Evolutionary conservation across 345 rosid species (phyloP).

Genomic region (Rhodamnia rubescens): DNA sequence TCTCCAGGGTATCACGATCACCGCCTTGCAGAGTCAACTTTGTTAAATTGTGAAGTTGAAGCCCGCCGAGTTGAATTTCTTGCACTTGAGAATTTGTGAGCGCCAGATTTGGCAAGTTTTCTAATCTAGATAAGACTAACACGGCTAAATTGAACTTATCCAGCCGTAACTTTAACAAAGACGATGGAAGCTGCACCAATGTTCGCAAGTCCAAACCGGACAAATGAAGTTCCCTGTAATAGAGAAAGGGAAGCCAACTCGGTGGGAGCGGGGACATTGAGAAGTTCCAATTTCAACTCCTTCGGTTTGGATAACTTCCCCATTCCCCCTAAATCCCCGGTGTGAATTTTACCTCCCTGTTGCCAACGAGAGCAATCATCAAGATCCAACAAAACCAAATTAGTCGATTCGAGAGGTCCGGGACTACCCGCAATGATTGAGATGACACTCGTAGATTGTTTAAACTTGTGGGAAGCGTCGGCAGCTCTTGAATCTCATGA

Average conservation of each 20-base stretch:
- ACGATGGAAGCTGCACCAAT: no score
- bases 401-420: background rate
- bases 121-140: no score
- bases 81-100: no score
- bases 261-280: no score
- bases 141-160: no score
- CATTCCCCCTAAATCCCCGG: background rate
- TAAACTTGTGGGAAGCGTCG: background rate
- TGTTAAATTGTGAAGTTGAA: no score
- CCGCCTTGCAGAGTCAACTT: accelerated
- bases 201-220: no score
- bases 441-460: background rate
- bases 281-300: no score
- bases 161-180: no score
- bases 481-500: background rate
- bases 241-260: no score
- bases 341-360: background rate
- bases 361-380: accelerated
- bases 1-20: background rate
- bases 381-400: background rate
- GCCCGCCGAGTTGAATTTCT: no score
- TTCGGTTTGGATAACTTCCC: background rate
- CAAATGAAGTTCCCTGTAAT: background rate
- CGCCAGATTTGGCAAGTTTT: no score
- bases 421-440: background rate